Evolutionary conservation across 2,329 filamentous ascomycete species (phyloP).

Genomic region (Chrysoporthe cubensis): DNA sequence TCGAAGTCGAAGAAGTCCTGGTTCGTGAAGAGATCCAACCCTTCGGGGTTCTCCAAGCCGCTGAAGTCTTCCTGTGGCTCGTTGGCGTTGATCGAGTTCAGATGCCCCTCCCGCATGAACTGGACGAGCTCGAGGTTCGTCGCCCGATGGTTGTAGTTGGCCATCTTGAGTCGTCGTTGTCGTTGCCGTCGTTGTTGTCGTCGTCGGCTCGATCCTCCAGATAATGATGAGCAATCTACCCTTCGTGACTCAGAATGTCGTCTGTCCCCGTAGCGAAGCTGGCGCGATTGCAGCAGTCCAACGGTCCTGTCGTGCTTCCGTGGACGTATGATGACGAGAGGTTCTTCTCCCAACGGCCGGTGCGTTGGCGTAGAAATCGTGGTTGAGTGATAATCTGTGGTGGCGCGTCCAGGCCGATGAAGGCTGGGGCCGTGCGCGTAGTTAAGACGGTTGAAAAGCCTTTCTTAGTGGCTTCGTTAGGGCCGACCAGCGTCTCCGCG

Average conservation of each 20-base stretch:
- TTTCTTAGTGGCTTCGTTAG: conserved; percentile 25
- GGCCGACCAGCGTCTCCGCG: conserved; percentile 23
- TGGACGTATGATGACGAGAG: background rate
- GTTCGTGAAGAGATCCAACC: conserved; percentile 80
- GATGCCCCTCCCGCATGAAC: conserved; percentile 71
- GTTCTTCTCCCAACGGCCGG: background rate
- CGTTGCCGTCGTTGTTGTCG: background rate
- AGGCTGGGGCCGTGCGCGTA: background rate
- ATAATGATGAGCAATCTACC: background rate
- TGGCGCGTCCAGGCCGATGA: background rate
- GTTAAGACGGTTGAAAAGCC: conserved; percentile 17
- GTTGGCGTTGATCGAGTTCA: conserved; percentile 74
- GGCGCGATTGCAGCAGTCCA: background rate
- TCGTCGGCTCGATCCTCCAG: background rate
- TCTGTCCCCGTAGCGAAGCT: background rate
- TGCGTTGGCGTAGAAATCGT: background rate
- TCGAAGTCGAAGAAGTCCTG: conserved; percentile 83
- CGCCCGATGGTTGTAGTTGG: conserved; percentile 74
- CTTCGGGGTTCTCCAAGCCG: conserved; percentile 59
- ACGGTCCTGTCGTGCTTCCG: background rate
- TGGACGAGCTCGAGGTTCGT: conserved; percentile 91
- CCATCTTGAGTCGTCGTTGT: conserved; percentile 55
- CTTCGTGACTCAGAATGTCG: background rate
- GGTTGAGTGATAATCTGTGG: conserved; percentile 3
- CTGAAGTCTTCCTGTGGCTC: conserved; percentile 62